Conservation (phyloP, 129 eudicot species). For the Flaveria robusta region DNA sequence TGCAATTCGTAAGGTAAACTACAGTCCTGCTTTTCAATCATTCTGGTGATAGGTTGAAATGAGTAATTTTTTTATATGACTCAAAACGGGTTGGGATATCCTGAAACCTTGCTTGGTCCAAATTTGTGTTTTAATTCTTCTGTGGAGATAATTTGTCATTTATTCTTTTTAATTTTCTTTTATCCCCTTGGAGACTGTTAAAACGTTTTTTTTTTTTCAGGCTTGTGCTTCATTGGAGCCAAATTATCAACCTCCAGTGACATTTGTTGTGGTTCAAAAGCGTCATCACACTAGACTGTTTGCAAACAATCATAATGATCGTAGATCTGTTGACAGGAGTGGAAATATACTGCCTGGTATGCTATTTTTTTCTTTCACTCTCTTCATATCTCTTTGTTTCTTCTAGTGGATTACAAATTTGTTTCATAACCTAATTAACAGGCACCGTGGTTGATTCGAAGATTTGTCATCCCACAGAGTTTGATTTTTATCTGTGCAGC, state of each 20-base stretch:
- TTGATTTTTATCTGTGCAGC: conserved; percentile 87
- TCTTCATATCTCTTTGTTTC: neutral
- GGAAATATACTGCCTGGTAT: conserved; percentile 91
- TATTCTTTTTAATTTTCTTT: neutral
- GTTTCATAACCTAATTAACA: conserved; percentile 24
- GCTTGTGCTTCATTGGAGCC: conserved; percentile 89
- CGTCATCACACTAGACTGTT: conserved; percentile 90
- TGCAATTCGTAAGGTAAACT: conserved; percentile 80
- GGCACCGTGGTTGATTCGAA: conserved; percentile 94
- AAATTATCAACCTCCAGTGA: conserved; percentile 85
- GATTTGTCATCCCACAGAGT: conserved; percentile 93
- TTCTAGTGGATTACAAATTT: neutral
- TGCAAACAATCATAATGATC: conserved; percentile 75
- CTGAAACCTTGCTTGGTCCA: neutral
- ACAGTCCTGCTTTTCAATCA: neutral
- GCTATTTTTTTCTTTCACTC: neutral
- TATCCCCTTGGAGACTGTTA: neutral
- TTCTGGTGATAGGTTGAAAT: neutral
- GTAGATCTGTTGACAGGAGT: conserved; percentile 70
- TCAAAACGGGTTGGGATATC: neutral
- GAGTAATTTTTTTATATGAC: neutral
- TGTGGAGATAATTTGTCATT: neutral
- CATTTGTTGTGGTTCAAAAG: conserved; percentile 94
- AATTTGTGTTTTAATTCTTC: neutral
- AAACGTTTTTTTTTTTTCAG: conserved; percentile 30